Evolutionary conservation across 805 yeast species (phyloP).

Genomic region (Teunomyces panamensis): DNA sequence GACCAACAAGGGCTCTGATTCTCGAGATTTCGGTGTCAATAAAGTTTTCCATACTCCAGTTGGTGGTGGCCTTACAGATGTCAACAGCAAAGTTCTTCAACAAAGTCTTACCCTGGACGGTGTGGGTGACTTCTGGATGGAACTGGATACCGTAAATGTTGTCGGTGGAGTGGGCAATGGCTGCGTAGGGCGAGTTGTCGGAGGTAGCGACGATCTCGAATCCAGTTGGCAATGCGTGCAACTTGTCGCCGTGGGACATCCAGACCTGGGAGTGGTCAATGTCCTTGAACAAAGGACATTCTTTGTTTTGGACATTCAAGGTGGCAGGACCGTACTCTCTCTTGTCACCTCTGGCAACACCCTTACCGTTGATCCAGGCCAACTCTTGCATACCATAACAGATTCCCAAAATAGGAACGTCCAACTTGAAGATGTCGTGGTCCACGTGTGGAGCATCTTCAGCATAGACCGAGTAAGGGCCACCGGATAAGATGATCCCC

Average conservation of each 20-base stretch:
- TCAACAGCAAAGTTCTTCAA: conserved; percentile 90
- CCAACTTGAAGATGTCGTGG: conserved; percentile 83
- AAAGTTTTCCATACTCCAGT: conserved; percentile 98
- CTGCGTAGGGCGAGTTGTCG: conserved; percentile 93
- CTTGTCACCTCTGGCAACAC: conserved; percentile 93
- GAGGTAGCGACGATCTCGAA: conserved; percentile 88
- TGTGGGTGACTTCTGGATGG: conserved; percentile 99
- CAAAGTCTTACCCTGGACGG: conserved; percentile 82
- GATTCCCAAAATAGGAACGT: conserved; percentile 94
- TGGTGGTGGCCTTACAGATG: conserved; percentile 81
- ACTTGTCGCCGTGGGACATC: conserved; percentile 99
- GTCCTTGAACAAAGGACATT: conserved; percentile 75
- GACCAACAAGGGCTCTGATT: conserved; percentile 89
- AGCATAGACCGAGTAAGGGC: conserved; percentile 96
- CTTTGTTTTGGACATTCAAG: conserved; percentile 65
- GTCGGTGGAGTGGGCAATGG: conserved; percentile 73
- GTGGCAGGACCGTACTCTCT: conserved; percentile 98
- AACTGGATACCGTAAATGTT: conserved; percentile 92
- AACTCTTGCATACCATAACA: conserved; percentile 99
- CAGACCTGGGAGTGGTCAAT: conserved; percentile 95
- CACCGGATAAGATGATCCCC: conserved; percentile 95
- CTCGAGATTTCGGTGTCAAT: conserved; percentile 94
- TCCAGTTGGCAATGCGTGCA: conserved; percentile 84
- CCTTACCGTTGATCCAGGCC: conserved; percentile 95
- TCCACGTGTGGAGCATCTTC: conserved; percentile 97